phyloP scores from a whole-genome alignment of 2,329 filamentous ascomycete species.

The Teratosphaeria viscida region DNA sequence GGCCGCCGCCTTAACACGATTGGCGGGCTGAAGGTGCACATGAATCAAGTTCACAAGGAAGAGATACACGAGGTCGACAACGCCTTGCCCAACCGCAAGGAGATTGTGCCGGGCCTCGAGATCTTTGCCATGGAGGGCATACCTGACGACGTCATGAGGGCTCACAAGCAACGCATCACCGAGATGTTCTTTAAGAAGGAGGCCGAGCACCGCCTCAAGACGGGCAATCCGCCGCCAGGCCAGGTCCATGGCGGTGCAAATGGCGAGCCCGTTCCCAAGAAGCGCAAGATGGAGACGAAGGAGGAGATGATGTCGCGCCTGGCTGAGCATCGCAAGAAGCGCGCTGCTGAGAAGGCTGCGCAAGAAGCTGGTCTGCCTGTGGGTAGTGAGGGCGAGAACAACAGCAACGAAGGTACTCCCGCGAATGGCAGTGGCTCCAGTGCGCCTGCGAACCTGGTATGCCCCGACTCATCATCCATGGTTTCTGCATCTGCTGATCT shows the following conservation, averaged over 20 bases:
- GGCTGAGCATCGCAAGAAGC: slow-evolving; percentile 66
- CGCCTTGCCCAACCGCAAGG: slow-evolving; percentile 74
- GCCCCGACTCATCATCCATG: neutral
- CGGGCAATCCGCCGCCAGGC: slow-evolving; percentile 67
- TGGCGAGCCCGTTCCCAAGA: slow-evolving; percentile 35
- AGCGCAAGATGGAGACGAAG: slow-evolving; percentile 60
- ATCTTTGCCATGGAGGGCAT: slow-evolving; percentile 99
- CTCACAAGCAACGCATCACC: slow-evolving; percentile 78
- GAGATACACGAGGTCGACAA: slow-evolving; percentile 80
- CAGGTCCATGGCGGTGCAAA: neutral
- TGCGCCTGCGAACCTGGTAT: neutral
- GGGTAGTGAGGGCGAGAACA: neutral
- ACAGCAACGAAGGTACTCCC: neutral
- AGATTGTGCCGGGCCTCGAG: slow-evolving; percentile 67
- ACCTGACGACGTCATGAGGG: slow-evolving; percentile 69
- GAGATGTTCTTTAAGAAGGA: slow-evolving; percentile 78
- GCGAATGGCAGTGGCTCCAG: neutral
- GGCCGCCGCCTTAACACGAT: slow-evolving; percentile 82
- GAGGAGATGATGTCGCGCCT: slow-evolving; percentile 66
- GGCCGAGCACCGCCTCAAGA: slow-evolving; percentile 68
- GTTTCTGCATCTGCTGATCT: neutral
- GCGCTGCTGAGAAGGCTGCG: slow-evolving; percentile 61
- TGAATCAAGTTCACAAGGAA: slow-evolving; percentile 98
- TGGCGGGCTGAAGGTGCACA: slow-evolving; percentile 88
- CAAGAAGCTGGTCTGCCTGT: slow-evolving; percentile 29